Percentiles rank a stretch among this genome's conserved stretches.
Conservation (phyloP, 345 rosid species). For the Viola odorata region DNA sequence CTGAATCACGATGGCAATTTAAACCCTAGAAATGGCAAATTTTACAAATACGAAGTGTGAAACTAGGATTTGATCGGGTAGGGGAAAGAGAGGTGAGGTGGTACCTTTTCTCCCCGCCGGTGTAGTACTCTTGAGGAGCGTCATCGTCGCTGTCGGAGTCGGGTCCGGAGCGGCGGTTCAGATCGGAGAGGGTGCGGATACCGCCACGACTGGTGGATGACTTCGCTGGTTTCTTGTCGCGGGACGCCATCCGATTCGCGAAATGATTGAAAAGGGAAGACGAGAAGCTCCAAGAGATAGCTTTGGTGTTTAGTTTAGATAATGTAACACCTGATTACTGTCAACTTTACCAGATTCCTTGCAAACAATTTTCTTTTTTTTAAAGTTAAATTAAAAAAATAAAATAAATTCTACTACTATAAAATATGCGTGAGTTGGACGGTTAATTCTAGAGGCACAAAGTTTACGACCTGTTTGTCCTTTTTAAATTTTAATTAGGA, state of each 20-base stretch:
- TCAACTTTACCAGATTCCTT: too few relatives aligned
- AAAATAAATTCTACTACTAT: too few relatives aligned
- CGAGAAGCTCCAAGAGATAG: too few relatives aligned
- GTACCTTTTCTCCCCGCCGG: conserved; percentile 96
- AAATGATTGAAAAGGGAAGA: neutral
- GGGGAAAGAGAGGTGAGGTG: neutral
- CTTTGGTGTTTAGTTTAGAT: too few relatives aligned
- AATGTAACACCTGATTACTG: too few relatives aligned
- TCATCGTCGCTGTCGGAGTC: conserved; percentile 87
- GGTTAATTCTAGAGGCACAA: too few relatives aligned
- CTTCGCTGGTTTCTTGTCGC: conserved; percentile 74
- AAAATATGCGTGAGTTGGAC: too few relatives aligned
- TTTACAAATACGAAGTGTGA: neutral
- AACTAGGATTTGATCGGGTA: neutral
- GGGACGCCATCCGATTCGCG: conserved; percentile 47
- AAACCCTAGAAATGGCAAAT: neutral
- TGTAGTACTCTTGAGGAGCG: conserved; percentile 79
- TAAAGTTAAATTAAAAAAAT: too few relatives aligned
- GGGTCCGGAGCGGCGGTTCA: conserved; percentile 58
- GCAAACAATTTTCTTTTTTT: too few relatives aligned
- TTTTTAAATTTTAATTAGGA: too few relatives aligned
- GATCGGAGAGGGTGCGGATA: conserved; percentile 82
- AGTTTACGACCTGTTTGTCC: too few relatives aligned
- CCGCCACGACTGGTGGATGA: conserved; percentile 55
- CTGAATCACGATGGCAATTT: neutral